Conservation (phyloP, 176 grass and related monocot species). For the Thalia dealbata region DNA sequence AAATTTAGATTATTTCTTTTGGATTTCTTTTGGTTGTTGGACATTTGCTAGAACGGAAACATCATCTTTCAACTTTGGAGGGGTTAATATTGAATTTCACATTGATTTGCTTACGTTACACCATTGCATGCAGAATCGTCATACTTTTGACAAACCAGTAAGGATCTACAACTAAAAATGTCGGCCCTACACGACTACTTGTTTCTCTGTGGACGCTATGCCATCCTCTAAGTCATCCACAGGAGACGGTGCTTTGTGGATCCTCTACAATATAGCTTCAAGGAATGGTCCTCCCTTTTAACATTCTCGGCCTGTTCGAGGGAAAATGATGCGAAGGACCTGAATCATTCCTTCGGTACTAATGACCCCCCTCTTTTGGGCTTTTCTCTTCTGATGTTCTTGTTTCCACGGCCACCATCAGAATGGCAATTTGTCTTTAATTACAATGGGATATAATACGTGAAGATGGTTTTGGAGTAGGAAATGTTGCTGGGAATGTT, state of each 20-base stretch:
- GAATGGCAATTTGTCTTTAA: not conserved
- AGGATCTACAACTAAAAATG: slow-evolving; percentile 61
- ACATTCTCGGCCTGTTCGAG: not conserved
- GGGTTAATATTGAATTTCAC: not conserved
- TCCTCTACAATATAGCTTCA: not conserved
- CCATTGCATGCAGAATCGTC: slow-evolving; percentile 51
- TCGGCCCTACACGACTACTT: not conserved
- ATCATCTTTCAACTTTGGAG: not conserved
- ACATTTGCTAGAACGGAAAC: not conserved
- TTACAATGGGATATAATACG: not conserved
- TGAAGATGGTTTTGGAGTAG: not conserved
- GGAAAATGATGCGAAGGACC: not conserved
- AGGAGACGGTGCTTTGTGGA: not conserved
- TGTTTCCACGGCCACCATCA: not conserved
- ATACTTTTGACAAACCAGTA: slow-evolving; percentile 60
- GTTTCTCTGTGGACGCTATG: not conserved
- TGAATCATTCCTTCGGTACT: not conserved
- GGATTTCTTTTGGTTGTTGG: not conserved
- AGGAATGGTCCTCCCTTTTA: not conserved
- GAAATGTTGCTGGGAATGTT: not conserved
- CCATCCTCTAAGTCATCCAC: not conserved
- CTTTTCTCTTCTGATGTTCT: not conserved
- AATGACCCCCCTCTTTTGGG: not conserved
- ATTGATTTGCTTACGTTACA: not conserved
- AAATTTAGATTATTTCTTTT: not conserved